Evolutionary conservation across 257 asterid species (phyloP), one percentile per base, ranked within the genome.

Genomic region (Petunia secreta): DNA sequence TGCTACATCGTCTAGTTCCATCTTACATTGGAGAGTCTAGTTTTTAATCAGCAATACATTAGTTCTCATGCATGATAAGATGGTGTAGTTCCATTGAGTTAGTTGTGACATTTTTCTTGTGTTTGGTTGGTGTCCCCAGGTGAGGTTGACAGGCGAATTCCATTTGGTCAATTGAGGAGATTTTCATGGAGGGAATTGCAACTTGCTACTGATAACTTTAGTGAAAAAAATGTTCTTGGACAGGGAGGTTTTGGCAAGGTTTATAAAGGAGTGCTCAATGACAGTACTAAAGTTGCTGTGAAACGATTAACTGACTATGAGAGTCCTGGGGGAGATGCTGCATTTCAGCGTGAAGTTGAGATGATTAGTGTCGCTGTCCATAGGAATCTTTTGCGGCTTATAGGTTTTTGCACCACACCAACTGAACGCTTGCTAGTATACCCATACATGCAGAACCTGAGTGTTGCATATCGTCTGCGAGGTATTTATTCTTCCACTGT

Each of bases 171-270:
- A 74, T 73, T 95, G 84, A 95, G 85, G 91, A 95, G 99, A 89
- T 93, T 95, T 48, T 63, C 94, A 16, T 93, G 98, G 98, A 88
- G 98, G 85, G 99, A 95, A 75, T 78, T 95, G 91, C 97, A 95
- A 86, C 84, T 91, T 15, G 97, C 99, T 75, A 90, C 99, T 0
- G 99, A 93, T 38, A 90, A 80, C 85, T 95, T 95, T 86, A 92
- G 89, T 43, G 98, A 95, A 82, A 93, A 92, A 78, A 95, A 88
- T 46, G 97, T 92, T 15, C 93, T 95, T 39, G 99, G 99, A 75
- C 97, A 93, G 85, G 99, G 99, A 39, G 99, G 99, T 66, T 95
- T 93, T 73, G 99, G 99, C 79, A 95, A 93, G 85, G 98, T 95
- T 38, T 95, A 95, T 86, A 90, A 91, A 88, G 98, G 98, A 81